Evolutionary conservation across 768 basidiomycete genomes (phyloP).

Genomic region (Auricularia cornea): DNA sequence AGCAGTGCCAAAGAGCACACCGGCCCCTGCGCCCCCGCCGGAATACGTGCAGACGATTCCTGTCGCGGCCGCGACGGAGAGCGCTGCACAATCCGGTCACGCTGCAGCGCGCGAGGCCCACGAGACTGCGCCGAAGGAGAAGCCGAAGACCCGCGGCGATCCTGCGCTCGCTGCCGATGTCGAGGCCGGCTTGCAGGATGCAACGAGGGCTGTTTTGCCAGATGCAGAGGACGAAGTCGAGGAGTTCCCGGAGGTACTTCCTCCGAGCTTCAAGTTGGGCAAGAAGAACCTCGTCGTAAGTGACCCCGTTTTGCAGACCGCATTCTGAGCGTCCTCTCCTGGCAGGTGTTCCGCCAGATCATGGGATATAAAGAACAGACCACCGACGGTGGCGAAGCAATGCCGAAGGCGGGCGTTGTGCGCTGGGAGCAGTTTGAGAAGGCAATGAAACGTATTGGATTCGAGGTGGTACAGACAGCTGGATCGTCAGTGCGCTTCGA

Average conservation of each 20-base stretch:
- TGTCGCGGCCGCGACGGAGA: background rate
- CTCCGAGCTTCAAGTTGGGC: background rate
- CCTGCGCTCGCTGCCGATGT: background rate
- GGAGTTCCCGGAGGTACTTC: background rate
- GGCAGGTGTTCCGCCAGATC: constrained; percentile 1
- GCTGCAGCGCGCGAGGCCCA: background rate
- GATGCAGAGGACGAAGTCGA: background rate
- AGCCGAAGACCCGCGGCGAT: background rate
- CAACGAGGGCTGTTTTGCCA: background rate
- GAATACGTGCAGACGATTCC: background rate
- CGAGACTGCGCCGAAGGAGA: background rate
- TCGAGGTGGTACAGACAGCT: constrained; percentile 3
- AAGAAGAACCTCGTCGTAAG: background rate
- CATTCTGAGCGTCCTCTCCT: background rate
- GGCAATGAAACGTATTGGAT: constrained; percentile 4
- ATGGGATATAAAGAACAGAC: background rate
- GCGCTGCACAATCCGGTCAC: background rate
- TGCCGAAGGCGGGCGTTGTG: background rate
- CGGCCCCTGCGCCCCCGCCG: background rate
- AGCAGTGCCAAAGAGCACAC: background rate
- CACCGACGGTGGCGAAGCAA: background rate
- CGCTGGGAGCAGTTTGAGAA: background rate
- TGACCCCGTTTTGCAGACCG: background rate
- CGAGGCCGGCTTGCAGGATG: too few species aligned
- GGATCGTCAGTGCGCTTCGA: constrained; percentile 5